These are phyloP conservation scores for Elasticomyces elasticus DNA, from an alignment of 495 filamentous ascomycete genomes.

Conservation along the genomic window DNA sequence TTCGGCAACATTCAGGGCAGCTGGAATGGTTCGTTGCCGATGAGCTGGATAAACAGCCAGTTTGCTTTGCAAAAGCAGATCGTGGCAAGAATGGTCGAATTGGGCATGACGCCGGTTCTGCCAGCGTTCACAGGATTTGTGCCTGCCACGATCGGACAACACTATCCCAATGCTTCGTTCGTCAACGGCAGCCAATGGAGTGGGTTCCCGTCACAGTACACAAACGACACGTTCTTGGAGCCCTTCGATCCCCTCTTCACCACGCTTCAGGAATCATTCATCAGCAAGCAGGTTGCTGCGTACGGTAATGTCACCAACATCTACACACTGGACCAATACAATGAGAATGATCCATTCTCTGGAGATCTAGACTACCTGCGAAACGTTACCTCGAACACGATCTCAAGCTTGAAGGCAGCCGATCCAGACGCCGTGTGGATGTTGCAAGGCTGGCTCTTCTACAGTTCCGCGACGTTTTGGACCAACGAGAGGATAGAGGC, in stretches of 20 bases:
- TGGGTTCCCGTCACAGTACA: conserved; percentile 36
- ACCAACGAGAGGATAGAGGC: conserved; percentile 40
- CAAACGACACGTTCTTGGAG: conserved; percentile 43
- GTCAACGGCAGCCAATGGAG: conserved; percentile 41
- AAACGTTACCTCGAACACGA: conserved; percentile 40
- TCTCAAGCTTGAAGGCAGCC: conserved; percentile 38
- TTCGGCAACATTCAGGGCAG: conserved; percentile 47
- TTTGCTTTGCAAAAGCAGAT: conserved; percentile 42
- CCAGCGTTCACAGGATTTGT: conserved; percentile 40
- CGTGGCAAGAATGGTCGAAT: conserved; percentile 40
- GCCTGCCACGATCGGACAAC: conserved; percentile 33
- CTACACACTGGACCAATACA: conserved; percentile 43
- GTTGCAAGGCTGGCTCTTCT: conserved; percentile 50
- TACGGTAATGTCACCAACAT: conserved; percentile 44
- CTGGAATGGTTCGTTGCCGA: conserved; percentile 33
- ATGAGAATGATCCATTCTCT: conserved; percentile 42
- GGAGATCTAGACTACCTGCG: conserved; percentile 39
- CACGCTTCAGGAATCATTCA: conserved; percentile 38
- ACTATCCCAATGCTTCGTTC: conserved; percentile 37
- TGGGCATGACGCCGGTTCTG: conserved; percentile 40
- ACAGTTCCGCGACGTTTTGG: conserved; percentile 38
- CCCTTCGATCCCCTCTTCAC: conserved; percentile 40
- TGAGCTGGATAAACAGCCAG: conserved; percentile 39
- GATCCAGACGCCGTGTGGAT: conserved; percentile 44
- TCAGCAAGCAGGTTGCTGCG: conserved; percentile 38